A percentile compares a stretch with the other conserved stretches of the same genome.
Conservation (phyloP, 108 stramenopile genomes). For the Poteriospumella lacustris region DNA sequence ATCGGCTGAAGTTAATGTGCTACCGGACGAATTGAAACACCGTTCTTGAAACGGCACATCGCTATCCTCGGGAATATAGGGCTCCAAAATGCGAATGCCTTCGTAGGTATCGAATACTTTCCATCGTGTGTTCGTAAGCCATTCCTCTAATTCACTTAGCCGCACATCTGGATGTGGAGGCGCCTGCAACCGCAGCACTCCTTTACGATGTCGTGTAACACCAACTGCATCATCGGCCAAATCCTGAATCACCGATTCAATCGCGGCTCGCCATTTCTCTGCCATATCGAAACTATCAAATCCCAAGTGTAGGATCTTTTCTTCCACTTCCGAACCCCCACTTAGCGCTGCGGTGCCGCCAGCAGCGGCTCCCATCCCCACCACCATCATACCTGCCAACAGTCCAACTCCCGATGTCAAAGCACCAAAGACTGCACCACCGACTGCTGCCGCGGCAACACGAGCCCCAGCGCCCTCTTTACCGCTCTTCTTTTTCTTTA, state of each 20-base stretch:
- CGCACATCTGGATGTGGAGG: conserved; percentile 21
- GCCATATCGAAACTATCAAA: conserved; percentile 61
- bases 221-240: conserved; percentile 34
- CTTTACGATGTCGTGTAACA: background rate
- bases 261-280: conserved; percentile 54
- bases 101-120: background rate
- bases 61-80: background rate
- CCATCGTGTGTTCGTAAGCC: conserved; percentile 13
- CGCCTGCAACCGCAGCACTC: background rate
- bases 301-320: conserved; percentile 52
- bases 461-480: conserved; percentile 55
- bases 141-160: background rate
- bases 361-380: conserved; percentile 67
- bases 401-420: conserved; percentile 72
- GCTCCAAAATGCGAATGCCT: background rate
- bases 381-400: conserved; percentile 64
- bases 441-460: conserved; percentile 64
- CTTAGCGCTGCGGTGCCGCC: conserved; percentile 70
- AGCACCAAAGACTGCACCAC: conserved; percentile 65
- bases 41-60: background rate
- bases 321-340: conserved; percentile 49
- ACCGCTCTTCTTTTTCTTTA: conserved; percentile 54
- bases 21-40: conserved; percentile 16
- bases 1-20: no score
- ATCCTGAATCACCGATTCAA: conserved; percentile 41